phyloP scores from a whole-genome alignment of 2,329 filamentous ascomycete genomes.

The Pseudogymnoascus sp. region DNA sequence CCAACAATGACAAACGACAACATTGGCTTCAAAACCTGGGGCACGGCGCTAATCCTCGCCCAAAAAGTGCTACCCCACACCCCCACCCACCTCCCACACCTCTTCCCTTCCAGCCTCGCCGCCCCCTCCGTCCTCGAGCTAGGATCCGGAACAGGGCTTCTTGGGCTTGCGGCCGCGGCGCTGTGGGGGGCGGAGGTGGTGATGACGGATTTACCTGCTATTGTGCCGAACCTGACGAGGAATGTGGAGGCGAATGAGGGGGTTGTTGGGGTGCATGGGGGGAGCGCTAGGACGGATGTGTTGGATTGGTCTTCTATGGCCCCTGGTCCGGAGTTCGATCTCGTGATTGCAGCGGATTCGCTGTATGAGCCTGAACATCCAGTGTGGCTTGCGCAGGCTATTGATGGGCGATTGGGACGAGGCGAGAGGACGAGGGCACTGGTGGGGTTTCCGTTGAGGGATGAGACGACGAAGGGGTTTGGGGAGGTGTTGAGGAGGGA shows the following conservation, averaged over 20 bases:
- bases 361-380: constrained; percentile 84
- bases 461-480: constrained; percentile 55
- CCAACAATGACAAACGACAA: constrained; percentile 82
- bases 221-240: constrained; percentile 68
- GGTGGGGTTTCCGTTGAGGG: constrained; percentile 72
- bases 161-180: constrained; percentile 75
- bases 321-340: constrained; percentile 32
- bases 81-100: constrained; percentile 25
- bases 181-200: constrained; percentile 58
- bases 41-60: constrained; percentile 77
- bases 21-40: constrained; percentile 92
- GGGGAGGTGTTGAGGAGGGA: constrained; percentile 51
- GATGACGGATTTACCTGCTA: constrained; percentile 77
- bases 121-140: constrained; percentile 55
- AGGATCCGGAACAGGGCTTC: constrained; percentile 83
- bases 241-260: constrained; percentile 61
- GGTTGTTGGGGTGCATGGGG: constrained; percentile 45
- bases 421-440: constrained; percentile 55
- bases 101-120: constrained; percentile 28
- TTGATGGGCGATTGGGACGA: constrained; percentile 56
- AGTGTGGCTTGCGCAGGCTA: constrained; percentile 58
- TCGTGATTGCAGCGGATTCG: constrained; percentile 78
- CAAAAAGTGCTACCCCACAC: constrained; percentile 37
- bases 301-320: constrained; percentile 40
- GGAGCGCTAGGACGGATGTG: constrained; percentile 51